Conservation (phyloP, 345 rosid species). For the Erysimum cheiranthoides region DNA sequence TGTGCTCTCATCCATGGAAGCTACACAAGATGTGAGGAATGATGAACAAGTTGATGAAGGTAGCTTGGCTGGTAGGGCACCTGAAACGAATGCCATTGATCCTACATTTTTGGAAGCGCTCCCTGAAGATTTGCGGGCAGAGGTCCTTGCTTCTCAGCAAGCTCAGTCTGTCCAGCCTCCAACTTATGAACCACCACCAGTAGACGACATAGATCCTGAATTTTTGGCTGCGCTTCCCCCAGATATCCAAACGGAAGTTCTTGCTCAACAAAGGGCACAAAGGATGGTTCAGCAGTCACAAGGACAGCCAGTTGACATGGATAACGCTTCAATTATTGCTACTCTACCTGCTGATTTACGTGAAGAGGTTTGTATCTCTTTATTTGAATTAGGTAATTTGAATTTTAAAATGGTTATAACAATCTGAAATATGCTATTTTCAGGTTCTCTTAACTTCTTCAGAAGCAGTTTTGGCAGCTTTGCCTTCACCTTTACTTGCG, state of each 20-base stretch:
- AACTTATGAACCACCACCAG: constrained; percentile 82
- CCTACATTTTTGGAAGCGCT: constrained; percentile 97
- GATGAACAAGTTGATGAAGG: constrained; percentile 52
- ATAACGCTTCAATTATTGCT: constrained; percentile 96
- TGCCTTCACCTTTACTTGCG: constrained; percentile 93
- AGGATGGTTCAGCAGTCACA: constrained; percentile 88
- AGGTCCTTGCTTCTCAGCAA: constrained; percentile 98
- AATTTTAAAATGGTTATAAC: constrained; percentile 27
- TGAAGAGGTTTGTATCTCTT: constrained; percentile 77
- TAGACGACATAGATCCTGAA: constrained; percentile 95
- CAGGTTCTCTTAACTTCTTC: constrained; percentile 97
- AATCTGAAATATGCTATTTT: constrained; percentile 31
- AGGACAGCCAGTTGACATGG: constrained; percentile 99
- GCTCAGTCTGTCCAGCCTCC: constrained; percentile 92
- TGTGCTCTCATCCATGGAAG: constrained; percentile 54
- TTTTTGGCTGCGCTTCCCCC: constrained; percentile 99
- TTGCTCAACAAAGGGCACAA: constrained; percentile 98
- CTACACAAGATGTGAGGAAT: constrained; percentile 31
- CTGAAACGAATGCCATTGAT: constrained; percentile 81
- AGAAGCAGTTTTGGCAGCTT: constrained; percentile 89
- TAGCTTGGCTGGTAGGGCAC: constrained; percentile 61
- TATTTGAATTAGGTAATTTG: constrained; percentile 9
- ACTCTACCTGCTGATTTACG: constrained; percentile 96
- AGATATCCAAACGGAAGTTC: constrained; percentile 97
- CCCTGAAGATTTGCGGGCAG: constrained; percentile 92